Base-by-base conservation (phyloP, 352 stramenopile species). In the Pythium folliculosum region DNA sequence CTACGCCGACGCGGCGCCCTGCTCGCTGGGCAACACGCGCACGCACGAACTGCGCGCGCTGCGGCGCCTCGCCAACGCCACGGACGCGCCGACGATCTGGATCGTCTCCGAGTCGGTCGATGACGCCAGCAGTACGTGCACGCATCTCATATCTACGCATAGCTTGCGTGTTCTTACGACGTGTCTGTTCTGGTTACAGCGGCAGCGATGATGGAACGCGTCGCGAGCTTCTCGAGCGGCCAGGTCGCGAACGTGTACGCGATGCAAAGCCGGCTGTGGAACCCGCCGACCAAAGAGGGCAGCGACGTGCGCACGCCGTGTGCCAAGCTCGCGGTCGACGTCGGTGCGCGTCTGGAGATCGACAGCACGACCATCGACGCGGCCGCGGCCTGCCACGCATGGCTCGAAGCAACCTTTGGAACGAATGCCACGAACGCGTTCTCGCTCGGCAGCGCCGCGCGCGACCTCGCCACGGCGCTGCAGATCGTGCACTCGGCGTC, bases 51-150 rank as follows among this genome's bases (percentile, higher is more conserved):
- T 63, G 21, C 19, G 30, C 10, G 25, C 52, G 23, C 27, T 63
- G 14, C 56, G 56, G 0, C 44, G 56, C 23, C 25, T 47, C 8
- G 44, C 25, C 40, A 54, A 43, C 8, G 22, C n/a, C 25, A 10
- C 16, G 6, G n/a, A 27, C 43, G 56, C 44, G 3, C 56, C 56
- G 56, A 63, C 43, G 7, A 25, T 63, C 43, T 63, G 56, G 56
- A 10, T 63, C 43, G 25, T 54, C 40, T 37, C 56, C 25, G 56
- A 63, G 8, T 37, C 53, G 5, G 37, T 21, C 8, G 53, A 60
- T 12, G n/a, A 47, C 21, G 19, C 8, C 17, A 35, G 19, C 13
- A 54, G 56, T 63, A 63, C 44, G 43, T n/a, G n/a, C n/a, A n/a
- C n/a, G n/a, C n/a, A n/a, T n/a, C n/a, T n/a, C n/a, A n/a, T n/a